A percentile compares a stretch with the other conserved stretches of the same genome.
phyloP scores from a whole-genome alignment of 2,329 filamentous ascomycete genomes.

The Aspergillus pseudoterreus region DNA sequence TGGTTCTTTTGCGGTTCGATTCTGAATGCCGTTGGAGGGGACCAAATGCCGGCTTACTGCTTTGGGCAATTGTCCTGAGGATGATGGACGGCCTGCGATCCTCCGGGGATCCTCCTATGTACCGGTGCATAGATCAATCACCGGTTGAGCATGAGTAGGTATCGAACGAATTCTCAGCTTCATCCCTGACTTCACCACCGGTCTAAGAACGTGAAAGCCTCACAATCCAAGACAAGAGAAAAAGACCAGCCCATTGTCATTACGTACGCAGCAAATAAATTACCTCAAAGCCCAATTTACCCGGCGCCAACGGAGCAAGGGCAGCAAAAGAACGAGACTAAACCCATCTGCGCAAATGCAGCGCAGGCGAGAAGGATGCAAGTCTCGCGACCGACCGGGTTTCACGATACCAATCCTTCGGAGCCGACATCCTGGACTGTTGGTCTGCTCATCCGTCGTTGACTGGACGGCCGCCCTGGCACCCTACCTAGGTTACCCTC shows the following conservation, averaged over 20 bases:
- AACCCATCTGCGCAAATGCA: slow-evolving; percentile 3
- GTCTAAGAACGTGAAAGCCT: neutral
- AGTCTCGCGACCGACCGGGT: neutral
- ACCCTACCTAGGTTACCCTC: too few relatives aligned
- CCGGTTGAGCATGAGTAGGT: too few relatives aligned
- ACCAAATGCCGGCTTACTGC: slow-evolving; percentile 1
- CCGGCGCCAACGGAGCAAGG: slow-evolving; percentile 3
- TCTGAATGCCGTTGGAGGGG: neutral
- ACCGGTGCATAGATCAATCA: too few relatives aligned
- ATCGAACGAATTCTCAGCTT: neutral
- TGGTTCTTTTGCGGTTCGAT: neutral
- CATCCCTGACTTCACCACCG: too few relatives aligned
- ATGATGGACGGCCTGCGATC: neutral
- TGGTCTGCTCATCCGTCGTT: neutral
- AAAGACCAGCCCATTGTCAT: neutral
- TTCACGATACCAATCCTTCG: neutral
- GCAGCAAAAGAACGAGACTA: slow-evolving; percentile 4
- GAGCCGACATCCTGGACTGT: neutral
- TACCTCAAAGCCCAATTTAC: slow-evolving; percentile 6
- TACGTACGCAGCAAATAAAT: slow-evolving; percentile 9
- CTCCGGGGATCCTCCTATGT: too few relatives aligned
- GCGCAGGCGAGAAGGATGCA: neutral
- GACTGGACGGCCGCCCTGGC: neutral
- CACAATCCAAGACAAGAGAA: neutral
- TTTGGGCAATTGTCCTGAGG: neutral